These are phyloP conservation scores for Sugiyamaella japonica DNA, from an alignment of 1,139 yeast genomes.

Conservation along the genomic window DNA sequence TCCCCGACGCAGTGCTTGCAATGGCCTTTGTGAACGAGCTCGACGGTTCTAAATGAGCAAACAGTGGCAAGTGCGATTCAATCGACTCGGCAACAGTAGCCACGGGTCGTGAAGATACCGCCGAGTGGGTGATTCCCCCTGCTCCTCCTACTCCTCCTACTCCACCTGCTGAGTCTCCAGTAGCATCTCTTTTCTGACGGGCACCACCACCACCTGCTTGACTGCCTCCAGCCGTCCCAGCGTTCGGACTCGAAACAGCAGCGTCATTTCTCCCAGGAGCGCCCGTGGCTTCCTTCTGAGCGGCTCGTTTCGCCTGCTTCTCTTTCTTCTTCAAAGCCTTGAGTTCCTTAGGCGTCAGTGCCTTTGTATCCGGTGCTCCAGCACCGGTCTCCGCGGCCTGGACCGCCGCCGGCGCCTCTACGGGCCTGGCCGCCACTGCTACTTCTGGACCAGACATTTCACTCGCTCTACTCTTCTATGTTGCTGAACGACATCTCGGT, in stretches of 20 bases:
- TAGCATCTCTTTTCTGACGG: not conserved
- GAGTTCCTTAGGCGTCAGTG: slow-evolving; percentile 73
- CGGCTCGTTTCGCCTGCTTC: slow-evolving; percentile 86
- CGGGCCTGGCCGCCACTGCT: slow-evolving; percentile 2
- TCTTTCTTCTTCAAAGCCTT: slow-evolving; percentile 86
- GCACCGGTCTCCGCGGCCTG: not conserved
- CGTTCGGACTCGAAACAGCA: not conserved
- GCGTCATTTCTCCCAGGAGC: slow-evolving; percentile 29
- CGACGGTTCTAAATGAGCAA: slow-evolving; percentile 73
- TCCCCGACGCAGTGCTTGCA: slow-evolving; percentile 43
- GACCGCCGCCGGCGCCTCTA: not conserved
- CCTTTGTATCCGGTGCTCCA: slow-evolving; percentile 17
- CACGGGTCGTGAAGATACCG: not conserved
- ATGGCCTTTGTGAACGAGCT: slow-evolving; percentile 28
- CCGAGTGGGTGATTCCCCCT: not conserved
- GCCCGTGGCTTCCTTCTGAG: slow-evolving; percentile 53
- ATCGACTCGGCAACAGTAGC: slow-evolving; percentile 9
- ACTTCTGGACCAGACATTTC: slow-evolving; percentile 4
- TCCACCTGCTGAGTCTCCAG: not conserved
- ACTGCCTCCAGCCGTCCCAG: slow-evolving; percentile 2
- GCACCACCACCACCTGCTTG: slow-evolving; percentile 2
- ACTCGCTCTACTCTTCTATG: not conserved
- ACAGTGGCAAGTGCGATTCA: slow-evolving; percentile 48
- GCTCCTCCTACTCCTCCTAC: not conserved
- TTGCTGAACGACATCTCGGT: not conserved